A percentile compares a stretch with the other conserved stretches of the same genome.
Conservation (phyloP, 495 filamentous ascomycete genomes). For the Letharia columbiana region DNA sequence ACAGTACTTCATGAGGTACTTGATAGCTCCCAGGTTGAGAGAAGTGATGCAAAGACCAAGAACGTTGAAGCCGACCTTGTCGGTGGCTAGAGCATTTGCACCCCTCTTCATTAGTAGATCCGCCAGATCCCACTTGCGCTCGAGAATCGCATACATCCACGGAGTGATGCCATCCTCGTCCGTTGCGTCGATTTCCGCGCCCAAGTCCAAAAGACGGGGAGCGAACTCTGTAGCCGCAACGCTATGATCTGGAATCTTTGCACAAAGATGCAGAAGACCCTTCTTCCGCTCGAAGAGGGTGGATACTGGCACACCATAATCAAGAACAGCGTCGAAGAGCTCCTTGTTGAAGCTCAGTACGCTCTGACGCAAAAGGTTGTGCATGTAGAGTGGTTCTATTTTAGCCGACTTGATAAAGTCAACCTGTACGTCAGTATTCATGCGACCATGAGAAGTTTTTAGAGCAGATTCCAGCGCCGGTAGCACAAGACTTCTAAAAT, state of each 20-base stretch:
- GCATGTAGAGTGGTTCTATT: constrained; percentile 17
- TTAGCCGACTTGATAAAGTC: constrained; percentile 18
- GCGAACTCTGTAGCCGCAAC: constrained; percentile 22
- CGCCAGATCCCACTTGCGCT: constrained; percentile 27
- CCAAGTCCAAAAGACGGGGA: constrained; percentile 21
- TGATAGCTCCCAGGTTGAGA: constrained; percentile 26
- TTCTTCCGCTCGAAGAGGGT: constrained; percentile 18
- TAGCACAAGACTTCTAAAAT: constrained; percentile 20
- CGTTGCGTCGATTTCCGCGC: constrained; percentile 15
- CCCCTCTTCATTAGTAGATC: constrained; percentile 22
- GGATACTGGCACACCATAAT: constrained; percentile 19
- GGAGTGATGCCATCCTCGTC: constrained; percentile 23
- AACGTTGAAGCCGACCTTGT: constrained; percentile 26
- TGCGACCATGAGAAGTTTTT: constrained; percentile 22
- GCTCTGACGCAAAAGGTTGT: constrained; percentile 22
- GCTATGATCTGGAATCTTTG: constrained; percentile 25
- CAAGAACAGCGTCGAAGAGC: constrained; percentile 22
- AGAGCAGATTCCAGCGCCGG: constrained; percentile 17
- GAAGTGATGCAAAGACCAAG: constrained; percentile 26
- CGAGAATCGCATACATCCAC: constrained; percentile 27
- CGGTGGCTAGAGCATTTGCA: constrained; percentile 22
- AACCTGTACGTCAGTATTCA: constrained; percentile 27
- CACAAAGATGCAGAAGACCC: constrained; percentile 26
- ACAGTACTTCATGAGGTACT: constrained; percentile 26
- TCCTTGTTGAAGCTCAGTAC: constrained; percentile 20